Percentiles rank a stretch among this genome's conserved stretches.
Conservation (phyloP, 441 rosid species). For the Euphorbia celastroides region DNA sequence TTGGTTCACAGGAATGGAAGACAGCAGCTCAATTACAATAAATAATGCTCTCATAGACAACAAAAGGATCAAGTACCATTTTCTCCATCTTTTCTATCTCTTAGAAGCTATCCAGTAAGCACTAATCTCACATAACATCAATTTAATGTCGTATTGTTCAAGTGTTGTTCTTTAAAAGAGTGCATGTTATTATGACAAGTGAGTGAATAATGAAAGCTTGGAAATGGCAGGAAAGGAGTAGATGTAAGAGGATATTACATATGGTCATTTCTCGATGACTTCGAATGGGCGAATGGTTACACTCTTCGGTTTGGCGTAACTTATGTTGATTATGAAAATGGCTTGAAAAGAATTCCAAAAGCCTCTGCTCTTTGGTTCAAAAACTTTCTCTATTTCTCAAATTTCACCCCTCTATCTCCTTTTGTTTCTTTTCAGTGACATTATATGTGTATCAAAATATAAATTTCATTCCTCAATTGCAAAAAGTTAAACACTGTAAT, state of each 20-base stretch:
- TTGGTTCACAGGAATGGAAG: conserved; percentile 25
- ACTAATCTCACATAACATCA: background rate
- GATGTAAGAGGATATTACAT: conserved; percentile 28
- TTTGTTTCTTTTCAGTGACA: too few species aligned
- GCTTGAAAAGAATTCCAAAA: conserved; percentile 25
- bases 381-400: conserved; percentile 7
- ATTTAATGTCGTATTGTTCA: too few species aligned
- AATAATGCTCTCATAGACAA: conserved; percentile 28
- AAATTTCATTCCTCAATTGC: too few species aligned
- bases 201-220: too few species aligned
- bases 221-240: conserved; percentile 25
- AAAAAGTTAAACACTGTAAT: too few species aligned
- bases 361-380: conserved; percentile 31
- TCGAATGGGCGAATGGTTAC: conserved; percentile 31
- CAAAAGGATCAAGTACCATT: conserved; percentile 22
- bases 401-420: too few species aligned
- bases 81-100: conserved; percentile 30
- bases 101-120: conserved; percentile 27
- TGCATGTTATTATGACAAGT: too few species aligned
- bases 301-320: conserved; percentile 25
- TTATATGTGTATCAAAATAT: too few species aligned
- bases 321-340: conserved; percentile 25
- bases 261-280: conserved; percentile 35
- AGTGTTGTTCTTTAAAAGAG: too few species aligned
- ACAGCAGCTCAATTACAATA: conserved; percentile 26